phyloP scores from a whole-genome alignment of 352 stramenopile genomes.

The Globisporangium abappressorium region DNA sequence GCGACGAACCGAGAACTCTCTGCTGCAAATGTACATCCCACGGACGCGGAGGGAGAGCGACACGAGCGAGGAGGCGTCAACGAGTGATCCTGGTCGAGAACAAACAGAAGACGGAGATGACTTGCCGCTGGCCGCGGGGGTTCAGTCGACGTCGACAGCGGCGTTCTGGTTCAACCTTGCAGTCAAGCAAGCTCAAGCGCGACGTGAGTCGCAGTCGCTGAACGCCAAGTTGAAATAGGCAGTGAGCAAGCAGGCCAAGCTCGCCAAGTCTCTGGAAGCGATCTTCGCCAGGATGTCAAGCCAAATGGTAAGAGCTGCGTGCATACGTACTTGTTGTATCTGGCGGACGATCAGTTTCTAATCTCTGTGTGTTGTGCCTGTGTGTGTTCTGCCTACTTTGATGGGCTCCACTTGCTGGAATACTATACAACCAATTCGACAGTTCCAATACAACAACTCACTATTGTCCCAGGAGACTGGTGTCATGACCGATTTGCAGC shows the following conservation, averaged over 20 bases:
- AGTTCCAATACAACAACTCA: background rate
- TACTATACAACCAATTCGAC: no score
- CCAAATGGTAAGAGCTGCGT: no score
- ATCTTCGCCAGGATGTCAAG: constrained; percentile 8
- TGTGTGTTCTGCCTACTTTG: background rate
- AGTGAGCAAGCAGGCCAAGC: constrained; percentile 34
- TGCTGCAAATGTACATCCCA: background rate
- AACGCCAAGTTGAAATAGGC: constrained; percentile 43
- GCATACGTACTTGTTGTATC: no score
- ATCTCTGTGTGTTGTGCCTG: background rate
- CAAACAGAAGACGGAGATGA: background rate
- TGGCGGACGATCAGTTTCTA: background rate
- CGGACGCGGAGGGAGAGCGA: background rate
- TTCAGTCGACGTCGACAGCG: no score
- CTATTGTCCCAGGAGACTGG: background rate
- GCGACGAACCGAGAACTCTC: no score
- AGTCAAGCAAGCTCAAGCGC: constrained; percentile 27
- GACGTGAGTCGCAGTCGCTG: constrained; percentile 33
- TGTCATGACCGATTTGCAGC: constrained; percentile 3
- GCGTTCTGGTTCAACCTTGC: constrained; percentile 33
- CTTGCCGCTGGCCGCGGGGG: no score
- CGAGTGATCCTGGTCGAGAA: no score
- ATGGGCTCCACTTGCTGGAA: no score
- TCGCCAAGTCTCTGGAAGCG: constrained; percentile 37
- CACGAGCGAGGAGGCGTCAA: no score